Base-by-base conservation (phyloP, 2,329 filamentous ascomycete genomes). In the Fusarium penzigii region DNA sequence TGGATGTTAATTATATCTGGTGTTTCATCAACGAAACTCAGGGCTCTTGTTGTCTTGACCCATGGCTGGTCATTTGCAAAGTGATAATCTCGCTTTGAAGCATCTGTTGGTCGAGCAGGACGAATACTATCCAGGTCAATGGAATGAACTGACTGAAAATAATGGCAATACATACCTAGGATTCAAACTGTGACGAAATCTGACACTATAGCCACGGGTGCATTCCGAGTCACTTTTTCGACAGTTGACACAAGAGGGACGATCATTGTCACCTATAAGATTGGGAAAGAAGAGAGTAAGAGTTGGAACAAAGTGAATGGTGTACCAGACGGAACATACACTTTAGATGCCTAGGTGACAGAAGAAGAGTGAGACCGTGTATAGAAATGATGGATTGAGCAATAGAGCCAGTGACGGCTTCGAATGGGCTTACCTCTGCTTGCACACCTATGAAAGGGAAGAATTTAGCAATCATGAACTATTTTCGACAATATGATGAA, bases 11-110 rank as follows among this genome's bases (percentile, higher is more conserved):
- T 61, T 12, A 68, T 56, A 13, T 67, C 63, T 36, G 63, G 54
- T 3, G 65, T 68, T 42, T 68, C 65, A 38, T 68, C 64, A 8
- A 68, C 55, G 17, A 68, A 68, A 29, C 64, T 68, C 17, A 68
- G 38, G 17, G 57, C 44, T 44, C 62, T 51, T 39, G 54, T 65
- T 20, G 61, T 64, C 42, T 58, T 58, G 29, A 68, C 63, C 65
- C 65, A 68, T 12, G 61, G 64, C 38, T 68, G 65, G 3, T 61
- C 58, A 12, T 64, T 51, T 6, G 65, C 46, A 41, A 67, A 67
- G 9, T 52, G 56, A 45, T 59, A 66, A 13, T 57, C 58, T 38
- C 44, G 47, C 6, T 52, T 62, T 55, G 20, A 57, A 62, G 10
- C 52, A 56, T 44, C 62, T 52, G 16, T 64, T 68, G 40, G n/a